phyloP scores from a whole-genome alignment of 352 stramenopile genomes.

The Elongisporangium senticosum region DNA sequence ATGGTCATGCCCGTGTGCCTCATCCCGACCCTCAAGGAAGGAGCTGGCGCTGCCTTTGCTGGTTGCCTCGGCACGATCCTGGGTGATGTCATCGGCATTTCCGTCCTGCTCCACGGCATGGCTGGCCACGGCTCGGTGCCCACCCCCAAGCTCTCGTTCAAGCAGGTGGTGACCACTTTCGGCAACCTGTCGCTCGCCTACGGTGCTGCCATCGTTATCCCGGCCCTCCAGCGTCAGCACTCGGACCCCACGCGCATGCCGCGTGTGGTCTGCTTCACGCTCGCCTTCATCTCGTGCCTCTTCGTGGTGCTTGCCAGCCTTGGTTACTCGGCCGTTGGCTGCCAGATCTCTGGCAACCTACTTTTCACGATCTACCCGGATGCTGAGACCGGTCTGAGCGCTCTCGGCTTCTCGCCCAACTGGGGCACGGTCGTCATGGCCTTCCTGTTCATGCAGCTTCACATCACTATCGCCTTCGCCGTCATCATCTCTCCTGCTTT shows the following conservation, averaged over 20 bases:
- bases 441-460: slow-evolving; percentile 52
- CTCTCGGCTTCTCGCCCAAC: slow-evolving; percentile 40
- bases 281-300: slow-evolving; percentile 40
- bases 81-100: slow-evolving; percentile 30
- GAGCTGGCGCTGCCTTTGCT: slow-evolving; percentile 33
- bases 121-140: slow-evolving; percentile 30
- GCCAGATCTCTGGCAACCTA: slow-evolving; percentile 50
- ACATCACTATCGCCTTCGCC: slow-evolving; percentile 45
- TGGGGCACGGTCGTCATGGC: slow-evolving; percentile 40
- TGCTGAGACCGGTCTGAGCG: slow-evolving; percentile 17
- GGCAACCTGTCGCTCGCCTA: slow-evolving; percentile 47
- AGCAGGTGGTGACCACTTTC: slow-evolving; percentile 44
- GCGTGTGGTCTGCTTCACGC: slow-evolving; percentile 41
- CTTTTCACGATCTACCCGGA: slow-evolving; percentile 41
- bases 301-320: slow-evolving; percentile 33
- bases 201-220: slow-evolving; percentile 45
- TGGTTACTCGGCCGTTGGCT: slow-evolving; percentile 40
- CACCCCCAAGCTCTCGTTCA: slow-evolving; percentile 26
- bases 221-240: slow-evolving; percentile 45
- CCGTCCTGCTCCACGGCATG: slow-evolving; percentile 43
- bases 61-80: slow-evolving; percentile 41
- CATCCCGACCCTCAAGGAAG: slow-evolving; percentile 47
- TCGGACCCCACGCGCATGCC: slow-evolving; percentile 44
- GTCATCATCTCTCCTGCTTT: slow-evolving; percentile 50
- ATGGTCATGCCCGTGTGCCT: slow-evolving; percentile 34